Percentiles rank a stretch among this genome's conserved stretches.
phyloP scores from a whole-genome alignment of 345 rosid genomes.

The Alliaria petiolata region DNA sequence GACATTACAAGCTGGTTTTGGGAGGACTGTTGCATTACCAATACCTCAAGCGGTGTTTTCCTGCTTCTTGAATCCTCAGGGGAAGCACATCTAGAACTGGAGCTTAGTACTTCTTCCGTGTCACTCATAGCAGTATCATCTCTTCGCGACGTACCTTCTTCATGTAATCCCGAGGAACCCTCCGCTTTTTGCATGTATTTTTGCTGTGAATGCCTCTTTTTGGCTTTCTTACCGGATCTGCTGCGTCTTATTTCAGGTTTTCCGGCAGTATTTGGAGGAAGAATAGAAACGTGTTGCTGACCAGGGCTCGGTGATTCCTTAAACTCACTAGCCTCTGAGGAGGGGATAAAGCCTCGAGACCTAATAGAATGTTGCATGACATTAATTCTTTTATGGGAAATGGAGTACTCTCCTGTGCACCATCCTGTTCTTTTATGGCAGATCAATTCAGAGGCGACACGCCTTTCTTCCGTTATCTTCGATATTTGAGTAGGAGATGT shows the following conservation, averaged over 20 bases:
- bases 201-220: conserved; percentile 84
- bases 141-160: conserved; percentile 67
- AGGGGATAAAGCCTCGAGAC: too few relatives aligned
- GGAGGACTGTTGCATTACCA: conserved; percentile 47
- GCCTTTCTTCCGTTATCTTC: too few relatives aligned
- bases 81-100: conserved; percentile 78
- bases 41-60: conserved; percentile 70
- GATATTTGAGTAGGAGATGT: too few relatives aligned
- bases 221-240: conserved; percentile 93
- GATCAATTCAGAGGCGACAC: too few relatives aligned
- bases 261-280: conserved; percentile 41
- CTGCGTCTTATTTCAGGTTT: conserved; percentile 66
- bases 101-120: conserved; percentile 73
- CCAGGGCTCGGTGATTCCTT: conserved; percentile 53
- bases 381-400: too few relatives aligned
- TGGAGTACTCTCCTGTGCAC: too few relatives aligned
- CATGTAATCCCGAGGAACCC: conserved; percentile 55
- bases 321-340: conserved; percentile 41
- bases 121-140: conserved; percentile 91
- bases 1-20: conserved; percentile 47
- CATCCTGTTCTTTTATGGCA: too few relatives aligned
- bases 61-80: conserved; percentile 79
- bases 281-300: conserved; percentile 48
- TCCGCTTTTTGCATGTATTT: conserved; percentile 57
- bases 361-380: too few relatives aligned